Evolutionary conservation across 2,329 filamentous ascomycete species (phyloP), one percentile per base, ranked within the genome.

Genomic region (Colletotrichum zoysiae): DNA sequence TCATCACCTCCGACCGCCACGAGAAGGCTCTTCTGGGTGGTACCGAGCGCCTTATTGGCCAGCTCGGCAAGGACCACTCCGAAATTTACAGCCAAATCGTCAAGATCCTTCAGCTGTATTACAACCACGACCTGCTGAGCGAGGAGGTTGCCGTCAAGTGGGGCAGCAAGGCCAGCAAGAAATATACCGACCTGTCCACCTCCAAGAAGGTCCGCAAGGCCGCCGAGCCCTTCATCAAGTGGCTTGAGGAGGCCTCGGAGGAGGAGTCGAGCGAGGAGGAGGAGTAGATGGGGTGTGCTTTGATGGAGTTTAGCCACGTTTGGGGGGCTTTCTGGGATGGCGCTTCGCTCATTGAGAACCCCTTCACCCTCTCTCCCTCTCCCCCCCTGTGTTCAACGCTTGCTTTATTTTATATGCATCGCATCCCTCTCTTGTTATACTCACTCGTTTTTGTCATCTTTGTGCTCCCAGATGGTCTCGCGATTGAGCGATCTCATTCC

Each of bases 91-190:
- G 79, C 85, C 85, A 93, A 80, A 88, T 98, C 74, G 93, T 95
- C 75, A 94, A 94, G 82, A 93, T 99, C 78, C 88, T 99, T 74
- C 90, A 97, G 82, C 89, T 93, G 78, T 93, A 95, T 85, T 99
- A 98, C 84, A 90, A 98, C 84, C 88, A 94, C 78, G 96, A 99
- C 76, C 88, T 99, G 67, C 86, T 97, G 78, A 91, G 88, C 63
- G 96, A 99, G 86, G 95, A 97, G 74, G 90, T 95, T 20, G 90
- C 97, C 80, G 93, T 92, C 83, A 92, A 92, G 77, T 99, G 96
- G 95, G 95, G 95, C 75, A 88, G 89, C 80, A 97, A 96, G 88
- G 95, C 95, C 71, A 97, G 94, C 90, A 98, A 97, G 92, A 98
- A 98, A 87, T 98, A 98, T 81, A 93, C 74, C 51, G 74, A 75